Conservation (phyloP, 2,329 filamentous ascomycete species). For the Aspergillus sp. region DNA sequence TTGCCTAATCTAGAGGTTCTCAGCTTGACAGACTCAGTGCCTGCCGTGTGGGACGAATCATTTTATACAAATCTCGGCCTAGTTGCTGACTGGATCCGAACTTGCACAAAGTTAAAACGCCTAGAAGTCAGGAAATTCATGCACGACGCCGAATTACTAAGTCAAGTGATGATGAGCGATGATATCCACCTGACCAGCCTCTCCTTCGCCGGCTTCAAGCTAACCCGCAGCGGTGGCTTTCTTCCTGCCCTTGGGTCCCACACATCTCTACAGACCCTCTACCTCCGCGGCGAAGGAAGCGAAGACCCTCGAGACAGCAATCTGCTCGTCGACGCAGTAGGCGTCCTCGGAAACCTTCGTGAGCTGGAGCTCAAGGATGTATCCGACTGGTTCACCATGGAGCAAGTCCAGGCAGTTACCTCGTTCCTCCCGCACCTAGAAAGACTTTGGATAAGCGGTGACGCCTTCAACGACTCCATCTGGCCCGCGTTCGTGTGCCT, state of each 20-base stretch:
- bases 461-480: conserved; percentile 28
- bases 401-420: conserved; percentile 29
- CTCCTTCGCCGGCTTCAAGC: conserved; percentile 29
- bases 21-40: conserved; percentile 48
- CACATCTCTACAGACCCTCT: conserved; percentile 26
- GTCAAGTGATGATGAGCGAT: conserved; percentile 26
- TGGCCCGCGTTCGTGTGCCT: conserved; percentile 27
- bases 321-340: conserved; percentile 30
- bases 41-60: conserved; percentile 48
- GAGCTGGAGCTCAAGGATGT: conserved; percentile 36
- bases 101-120: conserved; percentile 52
- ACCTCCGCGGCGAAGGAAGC: conserved; percentile 31
- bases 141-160: conserved; percentile 46
- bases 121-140: conserved; percentile 54
- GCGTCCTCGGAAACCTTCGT: conserved; percentile 27
- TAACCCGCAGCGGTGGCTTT: conserved; percentile 23
- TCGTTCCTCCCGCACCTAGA: conserved; percentile 31
- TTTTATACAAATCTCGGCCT: conserved; percentile 53
- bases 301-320: conserved; percentile 26
- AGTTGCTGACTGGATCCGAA: conserved; percentile 55
- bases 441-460: conserved; percentile 33
- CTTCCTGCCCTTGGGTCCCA: conserved; percentile 30
- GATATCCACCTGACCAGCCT: conserved; percentile 28
- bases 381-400: conserved; percentile 32
- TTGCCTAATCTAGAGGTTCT: conserved; percentile 47